Base-by-base conservation (phyloP, 2,329 filamentous ascomycete genomes). In the Phaeosphaeria sp. region DNA sequence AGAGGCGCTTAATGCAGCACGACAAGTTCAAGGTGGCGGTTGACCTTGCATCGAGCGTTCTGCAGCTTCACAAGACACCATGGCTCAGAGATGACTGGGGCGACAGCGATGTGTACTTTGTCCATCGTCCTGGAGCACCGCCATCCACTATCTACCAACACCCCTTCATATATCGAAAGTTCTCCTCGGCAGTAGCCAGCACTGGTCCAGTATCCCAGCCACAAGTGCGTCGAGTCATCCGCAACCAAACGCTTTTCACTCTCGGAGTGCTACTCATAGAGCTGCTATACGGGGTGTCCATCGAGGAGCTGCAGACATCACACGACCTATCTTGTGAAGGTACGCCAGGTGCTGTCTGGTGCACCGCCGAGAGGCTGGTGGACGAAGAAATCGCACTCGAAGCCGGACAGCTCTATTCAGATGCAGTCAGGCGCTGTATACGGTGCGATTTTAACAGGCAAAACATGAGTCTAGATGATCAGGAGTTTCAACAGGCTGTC, bases 221-320 rank as follows among this genome's bases (percentile, higher is more conserved):
- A 49, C 21, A 41, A n/a, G 21, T 23, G 1, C 41, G 30, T 22
- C 53, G 59, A 41, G 52, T 71, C 11, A 72, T 74, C 17, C 58
- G 67, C 2, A 74, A 76, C 43, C 63, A 66, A 41, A 69, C 68
- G 1, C 39, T 78, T 1, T 78, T 74, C 55, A 67, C 70, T 1
- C 63, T 78, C 0, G 74, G 74, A 1, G 48, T 77, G 3, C 50
- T 75, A 22, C 67, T 78, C 1, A 72, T 76, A 18, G 73, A 78
- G 55, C 65, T 78, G 7, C 74, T 72, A 57, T 66, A 72, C 50
- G 66, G 65, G 3, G 60, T 65, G 46, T 47, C 67, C 0, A 63
- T 76, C 33, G 62, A 72, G 11, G 56, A 69, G 3, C 55, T 74
- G 6, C 56, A 63, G 3, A 46, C 27, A 11, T 25, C 62, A 2